Conservation (phyloP, 306 rosid genomes). For the Cicer cuneatum region DNA sequence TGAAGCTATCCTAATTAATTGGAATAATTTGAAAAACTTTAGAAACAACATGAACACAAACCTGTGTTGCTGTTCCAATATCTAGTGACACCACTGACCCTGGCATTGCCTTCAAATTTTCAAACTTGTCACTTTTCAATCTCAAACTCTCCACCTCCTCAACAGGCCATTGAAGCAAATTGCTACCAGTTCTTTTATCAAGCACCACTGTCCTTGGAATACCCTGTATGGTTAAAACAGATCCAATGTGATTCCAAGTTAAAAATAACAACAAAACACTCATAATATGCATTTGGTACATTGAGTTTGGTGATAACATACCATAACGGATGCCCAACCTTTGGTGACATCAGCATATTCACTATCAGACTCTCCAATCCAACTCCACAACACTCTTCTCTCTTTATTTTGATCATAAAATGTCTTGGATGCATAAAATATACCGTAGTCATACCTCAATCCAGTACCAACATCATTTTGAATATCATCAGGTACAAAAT, state of each 20-base stretch:
- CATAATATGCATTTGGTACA: no score
- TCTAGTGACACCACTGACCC: slow-evolving; percentile 71
- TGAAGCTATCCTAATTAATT: neutral
- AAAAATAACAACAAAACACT: no score
- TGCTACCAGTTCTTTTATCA: slow-evolving; percentile 70
- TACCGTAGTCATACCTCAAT: slow-evolving; percentile 76
- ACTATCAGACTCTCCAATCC: slow-evolving; percentile 91
- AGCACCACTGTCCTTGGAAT: slow-evolving; percentile 78
- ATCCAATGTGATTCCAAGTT: neutral
- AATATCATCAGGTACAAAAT: slow-evolving; percentile 61
- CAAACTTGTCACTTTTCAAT: slow-evolving; percentile 55
- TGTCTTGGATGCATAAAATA: slow-evolving; percentile 84
- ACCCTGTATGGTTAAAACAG: slow-evolving; percentile 49
- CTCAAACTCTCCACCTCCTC: slow-evolving; percentile 74
- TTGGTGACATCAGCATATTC: slow-evolving; percentile 77
- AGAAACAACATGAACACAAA: slow-evolving; percentile 38
- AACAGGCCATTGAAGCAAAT: slow-evolving; percentile 91
- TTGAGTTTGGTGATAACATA: slow-evolving; percentile 12
- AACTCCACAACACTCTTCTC: slow-evolving; percentile 92
- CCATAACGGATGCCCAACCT: slow-evolving; percentile 94
- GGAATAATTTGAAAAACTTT: neutral
- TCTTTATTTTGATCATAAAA: slow-evolving; percentile 62
- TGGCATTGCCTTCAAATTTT: slow-evolving; percentile 54
- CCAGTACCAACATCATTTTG: slow-evolving; percentile 78
- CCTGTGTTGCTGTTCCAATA: slow-evolving; percentile 78